Evolutionary conservation across 2,329 filamentous ascomycete species (phyloP), one percentile per base, ranked within the genome.

Genomic region (Aureobasidium pullulans): DNA sequence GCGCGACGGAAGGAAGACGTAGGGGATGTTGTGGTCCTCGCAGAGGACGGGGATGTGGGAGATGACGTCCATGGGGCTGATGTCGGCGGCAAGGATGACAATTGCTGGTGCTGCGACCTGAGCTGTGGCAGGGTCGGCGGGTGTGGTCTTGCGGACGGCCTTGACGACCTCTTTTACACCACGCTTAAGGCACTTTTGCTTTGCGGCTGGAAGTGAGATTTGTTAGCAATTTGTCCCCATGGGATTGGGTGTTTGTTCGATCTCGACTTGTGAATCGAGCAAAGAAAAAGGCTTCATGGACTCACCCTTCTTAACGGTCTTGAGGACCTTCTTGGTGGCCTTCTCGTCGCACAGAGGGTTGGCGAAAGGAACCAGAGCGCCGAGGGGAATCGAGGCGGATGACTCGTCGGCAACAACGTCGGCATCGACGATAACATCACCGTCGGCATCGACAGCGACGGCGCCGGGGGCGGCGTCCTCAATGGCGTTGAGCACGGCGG

Each of bases 121-220:
- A 58, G 69, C 65, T 56, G 82, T 79, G 70, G 83, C 79, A 65
- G 84, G 81, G 62, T 84, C 82, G n/a, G 84, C 83, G 67, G 84
- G 75, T 60, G 89, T 82, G 13, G 90, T 93, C 80, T 97, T 97
- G 79, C 94, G 91, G 68, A 99, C 89, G 36, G 92, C 88, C 80
- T 99, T 99, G 79, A 97, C 92, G 71, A 96, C 93, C 79, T 99
- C 94, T 78, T 99, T 99, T 66, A 99, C 94, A 72, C 94, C 94
- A 71, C 94, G 92, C 80, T 96, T 96, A 71, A 99, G 88, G 61
- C 90, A 89, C 79, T 95, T 95, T 78, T 90, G 85, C 78, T 96
- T 96, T 69, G 94, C 92, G 67, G 93, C 94, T 97, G 54, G 37
- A 29, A 16, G 19, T 46, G n/a, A 19, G 13, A 16, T 39, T 9